Evolutionary conservation across 345 rosid species (phyloP).

Genomic region (Eucalyptus erythrocorys): DNA sequence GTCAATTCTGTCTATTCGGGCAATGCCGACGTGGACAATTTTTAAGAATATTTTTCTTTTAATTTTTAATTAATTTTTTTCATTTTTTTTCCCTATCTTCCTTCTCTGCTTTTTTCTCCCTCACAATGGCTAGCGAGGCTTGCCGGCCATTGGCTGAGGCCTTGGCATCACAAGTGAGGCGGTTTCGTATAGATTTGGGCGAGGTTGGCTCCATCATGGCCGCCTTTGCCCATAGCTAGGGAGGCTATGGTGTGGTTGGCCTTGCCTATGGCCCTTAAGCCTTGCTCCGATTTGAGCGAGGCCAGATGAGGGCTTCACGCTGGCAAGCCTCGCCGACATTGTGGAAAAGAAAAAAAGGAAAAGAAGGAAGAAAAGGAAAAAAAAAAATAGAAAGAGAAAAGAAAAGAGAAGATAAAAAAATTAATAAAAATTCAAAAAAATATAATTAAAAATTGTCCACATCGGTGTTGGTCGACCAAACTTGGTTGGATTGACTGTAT

Average conservation of each 20-base stretch:
- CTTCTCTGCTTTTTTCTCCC: neutral
- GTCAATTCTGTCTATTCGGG: fast-evolving
- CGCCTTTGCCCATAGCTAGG: fast-evolving
- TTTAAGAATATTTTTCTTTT: too few species aligned
- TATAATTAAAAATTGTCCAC: too few species aligned
- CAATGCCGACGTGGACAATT: fast-evolving
- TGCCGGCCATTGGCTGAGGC: fast-evolving
- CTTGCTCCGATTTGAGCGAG: fast-evolving
- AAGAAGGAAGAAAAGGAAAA: too few species aligned
- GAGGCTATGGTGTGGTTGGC: neutral
- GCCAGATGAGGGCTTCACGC: fast-evolving
- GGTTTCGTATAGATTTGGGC: fast-evolving
- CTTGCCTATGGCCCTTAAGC: neutral
- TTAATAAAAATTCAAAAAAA: too few species aligned
- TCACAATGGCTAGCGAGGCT: neutral
- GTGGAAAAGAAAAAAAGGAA: neutral
- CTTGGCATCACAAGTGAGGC: neutral
- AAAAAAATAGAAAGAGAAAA: too few species aligned
- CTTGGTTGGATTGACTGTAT: fast-evolving
- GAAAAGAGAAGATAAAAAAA: too few species aligned
- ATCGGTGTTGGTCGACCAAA: fast-evolving
- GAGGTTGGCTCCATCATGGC: neutral
- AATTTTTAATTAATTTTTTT: too few species aligned
- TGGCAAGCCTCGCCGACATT: fast-evolving
- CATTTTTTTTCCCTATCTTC: too few species aligned